phyloP scores from a whole-genome alignment of 2,329 filamentous ascomycete genomes.

The Emergomyces orientalis region DNA sequence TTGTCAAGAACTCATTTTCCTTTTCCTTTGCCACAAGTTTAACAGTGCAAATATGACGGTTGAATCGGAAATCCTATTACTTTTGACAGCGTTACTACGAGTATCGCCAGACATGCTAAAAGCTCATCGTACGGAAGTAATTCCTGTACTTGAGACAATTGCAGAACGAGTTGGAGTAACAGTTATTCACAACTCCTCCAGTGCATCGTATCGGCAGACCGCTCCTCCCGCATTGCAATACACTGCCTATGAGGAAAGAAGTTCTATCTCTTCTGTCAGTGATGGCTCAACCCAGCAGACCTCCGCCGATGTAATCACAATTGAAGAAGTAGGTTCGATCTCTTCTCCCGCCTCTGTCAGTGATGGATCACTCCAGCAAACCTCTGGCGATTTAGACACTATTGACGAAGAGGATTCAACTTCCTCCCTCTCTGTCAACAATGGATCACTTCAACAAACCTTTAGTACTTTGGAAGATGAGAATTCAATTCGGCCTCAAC shows the following conservation, averaged over 20 bases:
- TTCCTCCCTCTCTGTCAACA: not conserved
- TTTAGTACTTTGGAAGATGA: not conserved
- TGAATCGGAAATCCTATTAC: too few species aligned
- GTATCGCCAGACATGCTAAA: too few species aligned
- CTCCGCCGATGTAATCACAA: too few species aligned
- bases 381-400: not conserved
- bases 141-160: too few species aligned
- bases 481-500: not conserved
- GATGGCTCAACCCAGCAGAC: too few species aligned
- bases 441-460: not conserved
- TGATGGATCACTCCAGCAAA: not conserved
- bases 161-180: not conserved
- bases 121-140: too few species aligned
- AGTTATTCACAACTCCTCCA: not conserved
- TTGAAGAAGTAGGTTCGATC: not conserved
- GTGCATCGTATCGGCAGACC: not conserved
- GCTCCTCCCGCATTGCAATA: not conserved
- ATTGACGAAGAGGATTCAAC: not conserved
- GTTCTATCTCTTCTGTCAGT: not conserved
- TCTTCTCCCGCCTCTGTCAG: not conserved
- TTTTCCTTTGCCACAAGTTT: too few species aligned
- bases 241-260: not conserved
- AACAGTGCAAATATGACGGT: too few species aligned
- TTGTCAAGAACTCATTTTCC: too few species aligned
- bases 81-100: too few species aligned